Evolutionary conservation across 768 basidiomycete species (phyloP).

Genomic region (Atractiella rhizophila): DNA sequence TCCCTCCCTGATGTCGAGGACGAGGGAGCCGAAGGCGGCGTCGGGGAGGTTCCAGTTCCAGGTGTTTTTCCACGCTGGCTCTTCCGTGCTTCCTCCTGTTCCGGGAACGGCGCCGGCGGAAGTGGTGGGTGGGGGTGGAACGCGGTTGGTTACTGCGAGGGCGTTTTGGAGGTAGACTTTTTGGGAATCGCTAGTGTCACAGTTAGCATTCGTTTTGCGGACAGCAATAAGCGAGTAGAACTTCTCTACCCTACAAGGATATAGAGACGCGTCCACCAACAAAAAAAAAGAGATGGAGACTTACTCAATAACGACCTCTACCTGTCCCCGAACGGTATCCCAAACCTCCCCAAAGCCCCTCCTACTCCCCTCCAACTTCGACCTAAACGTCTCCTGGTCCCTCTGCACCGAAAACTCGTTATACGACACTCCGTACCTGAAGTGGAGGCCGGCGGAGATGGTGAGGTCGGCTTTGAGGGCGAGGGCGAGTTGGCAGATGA

Average conservation of each 20-base stretch:
- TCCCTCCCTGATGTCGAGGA: constrained; percentile 75
- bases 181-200: constrained; percentile 38
- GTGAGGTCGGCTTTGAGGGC: constrained; percentile 84
- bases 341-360: constrained; percentile 75
- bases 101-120: constrained; percentile 24
- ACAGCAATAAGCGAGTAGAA: not conserved
- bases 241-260: no score
- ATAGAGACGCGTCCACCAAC: no score
- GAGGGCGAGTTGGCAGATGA: constrained; percentile 68
- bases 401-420: constrained; percentile 87
- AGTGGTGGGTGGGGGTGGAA: constrained; percentile 38
- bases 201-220: not conserved
- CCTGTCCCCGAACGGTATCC: constrained; percentile 73
- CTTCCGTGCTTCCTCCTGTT: constrained; percentile 38
- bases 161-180: constrained; percentile 69
- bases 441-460: constrained; percentile 80
- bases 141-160: constrained; percentile 50
- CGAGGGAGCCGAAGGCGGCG: constrained; percentile 66
- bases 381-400: constrained; percentile 65
- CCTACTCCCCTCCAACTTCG: constrained; percentile 51
- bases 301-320: constrained; percentile 63
- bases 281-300: constrained; percentile 10
- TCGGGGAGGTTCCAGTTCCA: constrained; percentile 99
- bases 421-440: constrained; percentile 85
- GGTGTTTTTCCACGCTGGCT: constrained; percentile 91